phyloP scores from a whole-genome alignment of 345 rosid genomes.

The Iberis pinnata region DNA sequence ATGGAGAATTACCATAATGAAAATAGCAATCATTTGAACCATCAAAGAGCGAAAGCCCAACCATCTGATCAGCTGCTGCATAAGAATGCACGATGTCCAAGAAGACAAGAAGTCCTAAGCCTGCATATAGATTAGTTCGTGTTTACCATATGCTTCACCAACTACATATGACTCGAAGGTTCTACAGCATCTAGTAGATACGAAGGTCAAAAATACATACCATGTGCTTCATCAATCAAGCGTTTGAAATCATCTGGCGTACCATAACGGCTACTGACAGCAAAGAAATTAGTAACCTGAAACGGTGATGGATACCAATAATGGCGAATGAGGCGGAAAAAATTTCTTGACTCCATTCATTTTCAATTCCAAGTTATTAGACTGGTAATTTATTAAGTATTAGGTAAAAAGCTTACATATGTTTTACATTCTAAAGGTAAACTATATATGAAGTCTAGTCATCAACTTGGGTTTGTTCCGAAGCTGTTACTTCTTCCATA shows the following conservation, averaged over 20 bases:
- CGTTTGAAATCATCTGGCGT: constrained; percentile 93
- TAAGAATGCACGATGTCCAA: constrained; percentile 91
- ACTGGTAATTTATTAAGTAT: not conserved
- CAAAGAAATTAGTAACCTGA: constrained; percentile 86
- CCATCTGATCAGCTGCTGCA: constrained; percentile 97
- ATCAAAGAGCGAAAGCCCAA: constrained; percentile 80
- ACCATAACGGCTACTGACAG: constrained; percentile 91
- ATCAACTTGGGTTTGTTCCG: constrained; percentile 20
- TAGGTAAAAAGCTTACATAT: not conserved
- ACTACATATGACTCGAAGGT: constrained; percentile 43
- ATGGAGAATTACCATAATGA: constrained; percentile 60
- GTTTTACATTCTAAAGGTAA: not conserved
- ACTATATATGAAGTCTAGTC: not conserved
- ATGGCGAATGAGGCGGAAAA: constrained; percentile 10
- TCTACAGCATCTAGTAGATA: constrained; percentile 1
- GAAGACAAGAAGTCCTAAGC: constrained; percentile 76
- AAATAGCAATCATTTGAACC: constrained; percentile 98
- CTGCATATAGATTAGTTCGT: constrained; percentile 37
- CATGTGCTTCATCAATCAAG: constrained; percentile 94
- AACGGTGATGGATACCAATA: constrained; percentile 7
- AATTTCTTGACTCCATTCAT: not conserved
- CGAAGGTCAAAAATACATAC: constrained; percentile 34
- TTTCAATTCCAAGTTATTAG: not conserved
- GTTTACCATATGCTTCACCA: constrained; percentile 65
- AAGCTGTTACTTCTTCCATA: constrained; percentile 3